Conservation (phyloP, 2,329 filamentous ascomycete genomes). For the Rosellinia necatrix region DNA sequence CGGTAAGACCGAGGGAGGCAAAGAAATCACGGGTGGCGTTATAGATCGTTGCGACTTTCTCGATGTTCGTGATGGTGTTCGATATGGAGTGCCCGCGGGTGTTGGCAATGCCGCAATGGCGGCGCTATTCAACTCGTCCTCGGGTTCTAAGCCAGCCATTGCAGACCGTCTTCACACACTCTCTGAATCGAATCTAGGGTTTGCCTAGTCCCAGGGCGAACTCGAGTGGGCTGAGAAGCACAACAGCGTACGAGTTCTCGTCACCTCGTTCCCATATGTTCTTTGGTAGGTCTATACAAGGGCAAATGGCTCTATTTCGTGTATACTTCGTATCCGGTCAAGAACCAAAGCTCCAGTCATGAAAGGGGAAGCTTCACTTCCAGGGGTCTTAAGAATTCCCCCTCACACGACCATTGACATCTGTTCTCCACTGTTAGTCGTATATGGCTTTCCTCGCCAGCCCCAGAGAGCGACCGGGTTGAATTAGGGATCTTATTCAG, state of each 20-base stretch:
- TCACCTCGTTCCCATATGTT: slow-evolving; percentile 11
- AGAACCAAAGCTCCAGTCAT: neutral
- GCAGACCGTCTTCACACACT: slow-evolving; percentile 20
- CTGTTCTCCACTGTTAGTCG: slow-evolving; percentile 34
- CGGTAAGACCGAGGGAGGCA: slow-evolving; percentile 55
- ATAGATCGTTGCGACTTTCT: slow-evolving; percentile 67
- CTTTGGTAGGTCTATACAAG: neutral
- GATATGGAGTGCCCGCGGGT: slow-evolving; percentile 72
- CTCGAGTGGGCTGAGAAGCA: slow-evolving; percentile 23
- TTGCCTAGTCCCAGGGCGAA: slow-evolving; percentile 19
- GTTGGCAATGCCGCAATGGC: slow-evolving; percentile 68
- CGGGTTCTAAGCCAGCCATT: slow-evolving; percentile 66
- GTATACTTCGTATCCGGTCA: slow-evolving; percentile 1
- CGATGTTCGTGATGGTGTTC: slow-evolving; percentile 69
- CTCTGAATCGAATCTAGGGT: neutral
- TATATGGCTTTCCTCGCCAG: slow-evolving; percentile 11
- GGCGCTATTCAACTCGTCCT: slow-evolving; percentile 63
- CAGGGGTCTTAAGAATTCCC: slow-evolving; percentile 28
- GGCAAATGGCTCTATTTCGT: neutral
- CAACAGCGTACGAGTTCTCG: slow-evolving; percentile 24
- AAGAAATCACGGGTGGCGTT: slow-evolving; percentile 65
- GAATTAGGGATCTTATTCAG: slow-evolving; percentile 27
- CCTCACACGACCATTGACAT: slow-evolving; percentile 29
- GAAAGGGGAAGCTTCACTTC: slow-evolving; percentile 26
- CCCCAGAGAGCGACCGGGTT: slow-evolving; percentile 25